phyloP scores from a whole-genome alignment of 768 basidiomycete genomes.

The Cytidiella melzeri region DNA sequence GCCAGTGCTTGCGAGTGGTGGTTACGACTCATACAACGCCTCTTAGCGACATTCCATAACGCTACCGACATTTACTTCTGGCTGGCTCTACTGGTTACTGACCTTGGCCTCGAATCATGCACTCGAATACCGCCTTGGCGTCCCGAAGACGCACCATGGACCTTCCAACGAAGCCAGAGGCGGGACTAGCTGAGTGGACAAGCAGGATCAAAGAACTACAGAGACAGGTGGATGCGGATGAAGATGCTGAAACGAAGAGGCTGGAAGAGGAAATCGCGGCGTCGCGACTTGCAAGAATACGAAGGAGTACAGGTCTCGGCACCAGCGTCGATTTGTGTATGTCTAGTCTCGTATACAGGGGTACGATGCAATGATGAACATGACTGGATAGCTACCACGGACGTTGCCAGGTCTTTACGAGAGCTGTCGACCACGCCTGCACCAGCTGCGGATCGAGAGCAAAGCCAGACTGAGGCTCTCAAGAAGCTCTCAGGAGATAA shows the following conservation, averaged over 20 bases:
- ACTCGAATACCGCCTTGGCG: not conserved
- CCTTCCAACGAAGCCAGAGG: conserved; percentile 41
- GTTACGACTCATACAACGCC: no score
- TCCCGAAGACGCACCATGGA: conserved; percentile 20
- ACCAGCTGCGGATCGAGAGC: conserved; percentile 29
- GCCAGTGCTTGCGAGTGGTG: no score
- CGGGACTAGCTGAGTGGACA: conserved; percentile 75
- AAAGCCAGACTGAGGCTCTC: conserved; percentile 39
- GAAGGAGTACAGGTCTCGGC: conserved; percentile 35
- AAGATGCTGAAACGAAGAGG: conserved; percentile 68
- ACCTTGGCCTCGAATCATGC: no score
- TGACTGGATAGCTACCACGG: conserved; percentile 15
- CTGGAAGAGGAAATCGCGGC: conserved; percentile 52
- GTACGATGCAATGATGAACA: not conserved
- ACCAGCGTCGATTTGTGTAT: conserved; percentile 43
- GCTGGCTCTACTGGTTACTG: no score
- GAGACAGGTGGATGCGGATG: conserved; percentile 74
- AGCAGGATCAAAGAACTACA: conserved; percentile 76
- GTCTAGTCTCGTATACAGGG: conserved; percentile 18
- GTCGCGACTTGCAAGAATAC: conserved; percentile 39
- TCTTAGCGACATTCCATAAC: no score
- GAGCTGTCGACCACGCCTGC: conserved; percentile 10
- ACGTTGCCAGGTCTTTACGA: conserved; percentile 22
- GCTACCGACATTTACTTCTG: no score
- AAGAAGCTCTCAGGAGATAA: conserved; percentile 38